Evolutionary conservation across 495 filamentous ascomycete genomes (phyloP), one percentile per base, ranked within the genome.

Genomic region (Thermothielavioides terrestris): DNA sequence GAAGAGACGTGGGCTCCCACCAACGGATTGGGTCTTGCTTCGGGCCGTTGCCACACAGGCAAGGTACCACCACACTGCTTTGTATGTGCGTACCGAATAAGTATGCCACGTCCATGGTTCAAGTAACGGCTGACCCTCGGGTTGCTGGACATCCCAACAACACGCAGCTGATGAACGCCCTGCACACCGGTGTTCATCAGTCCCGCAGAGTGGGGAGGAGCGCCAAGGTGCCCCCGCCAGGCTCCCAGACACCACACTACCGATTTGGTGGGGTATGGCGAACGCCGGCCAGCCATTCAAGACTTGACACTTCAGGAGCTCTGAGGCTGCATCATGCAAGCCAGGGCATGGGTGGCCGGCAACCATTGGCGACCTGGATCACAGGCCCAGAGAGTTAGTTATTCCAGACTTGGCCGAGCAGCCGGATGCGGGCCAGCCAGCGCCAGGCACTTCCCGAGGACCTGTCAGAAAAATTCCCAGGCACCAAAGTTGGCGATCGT

Each of bases 251-350:
- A 45, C n/a, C n/a, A n/a, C n/a, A n/a, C 49, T 14, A 35, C 45
- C 37, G 46, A 17, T 39, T n/a, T n/a, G 46, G 60, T 57, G 59
- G 61, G 57, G 59, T 38, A 38, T 43, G 47, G 47, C 45, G 53
- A 37, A 46, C 27, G 37, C 34, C 50, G n/a, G 41, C 38, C 55
- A 59, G 49, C 62, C 62, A 65, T 50, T 65, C 62, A 65, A 61
- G 38, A 43, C 34, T 25, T 61, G 62, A 60, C 60, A 63, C 60
- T 63, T 59, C 55, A 62, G 49, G 56, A 48, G 57, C 52, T 45
- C 49, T 50, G 55, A 52, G 53, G 43, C 59, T 55, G 59, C 59
- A 62, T 32, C 36, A 48, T 64, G 61, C 61, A 60, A 42, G 55
- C n/a, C 51, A 46, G 34, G 56, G 61, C 53, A 54, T 56, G 46